Evolutionary conservation across 2,329 filamentous ascomycete genomes (phyloP), one percentile per base, ranked within the genome.

Genomic region (Cladophialophora immunda): DNA sequence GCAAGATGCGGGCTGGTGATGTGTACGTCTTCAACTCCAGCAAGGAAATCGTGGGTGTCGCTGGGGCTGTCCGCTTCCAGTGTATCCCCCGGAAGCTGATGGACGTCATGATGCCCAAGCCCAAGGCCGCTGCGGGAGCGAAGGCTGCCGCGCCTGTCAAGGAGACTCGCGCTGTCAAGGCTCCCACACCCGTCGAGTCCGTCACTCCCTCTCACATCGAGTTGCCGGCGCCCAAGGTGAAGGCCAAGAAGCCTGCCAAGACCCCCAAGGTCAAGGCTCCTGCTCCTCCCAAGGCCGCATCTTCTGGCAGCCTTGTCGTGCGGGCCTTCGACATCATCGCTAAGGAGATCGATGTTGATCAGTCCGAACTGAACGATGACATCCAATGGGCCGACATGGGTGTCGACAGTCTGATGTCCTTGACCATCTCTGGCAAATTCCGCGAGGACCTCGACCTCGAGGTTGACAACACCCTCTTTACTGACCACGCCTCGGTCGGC

Each of bases 391-490:
- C 87, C 70, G 87, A 88, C 72, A 83, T 88, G 27, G 86, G 86
- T 66, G 86, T 89, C 34, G 86, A 89, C 76, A 89, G 86, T 7
- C 80, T 89, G 19, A 83, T 89, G 69, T 87, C 86, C 1, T 74
- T 89, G 64, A 88, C 86, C 30, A 86, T 88, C 70, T 87, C 86
- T 53, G 86, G 86, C 70, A 85, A 85, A 73, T 87, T 88, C 78
- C 84, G 86, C 47, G 86, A 89, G 73, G 86, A 88, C 54, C 80
- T 88, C 25, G 83, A 86, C 67, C 78, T 88, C 68, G 86, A 88
- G 60, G 83, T 88, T 64, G 83, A 84, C 64, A 86, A 85, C 11
- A 84, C 84, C 30, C 78, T 88, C 25, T 89, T 89, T 78, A 86
- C 85, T 5, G 86, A 89, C 68, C 84, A 85, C 66, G 81, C 86